These are phyloP conservation scores for Penicillium digitatum DNA, from an alignment of 2,329 filamentous ascomycete species.

Conservation along the genomic window DNA sequence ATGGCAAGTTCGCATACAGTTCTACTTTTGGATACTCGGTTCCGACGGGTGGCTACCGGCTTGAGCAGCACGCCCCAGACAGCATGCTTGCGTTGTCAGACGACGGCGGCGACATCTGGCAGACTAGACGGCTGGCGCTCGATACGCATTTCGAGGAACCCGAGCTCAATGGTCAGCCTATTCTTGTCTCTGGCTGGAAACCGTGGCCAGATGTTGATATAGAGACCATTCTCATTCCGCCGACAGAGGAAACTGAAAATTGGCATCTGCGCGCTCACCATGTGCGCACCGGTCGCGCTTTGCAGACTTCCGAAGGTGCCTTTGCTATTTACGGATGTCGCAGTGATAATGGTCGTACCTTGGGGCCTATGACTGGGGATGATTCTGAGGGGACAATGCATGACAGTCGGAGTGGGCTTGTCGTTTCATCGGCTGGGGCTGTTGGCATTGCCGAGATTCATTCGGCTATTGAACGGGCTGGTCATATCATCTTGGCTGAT, in stretches of 20 bases:
- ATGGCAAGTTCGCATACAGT: conserved; percentile 73
- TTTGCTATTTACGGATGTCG: conserved; percentile 66
- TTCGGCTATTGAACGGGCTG: conserved; percentile 44
- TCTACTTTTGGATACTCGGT: conserved; percentile 74
- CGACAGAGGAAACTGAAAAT: conserved; percentile 31
- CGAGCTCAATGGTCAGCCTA: conserved; percentile 46
- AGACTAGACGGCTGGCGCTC: conserved; percentile 65
- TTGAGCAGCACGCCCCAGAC: conserved; percentile 73
- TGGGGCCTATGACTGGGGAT: conserved; percentile 43
- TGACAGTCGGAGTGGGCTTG: conserved; percentile 35
- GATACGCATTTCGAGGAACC: conserved; percentile 60
- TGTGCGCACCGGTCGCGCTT: conserved; percentile 47
- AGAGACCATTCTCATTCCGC: conserved; percentile 37
- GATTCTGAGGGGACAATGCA: conserved; percentile 44
- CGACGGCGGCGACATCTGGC: conserved; percentile 75
- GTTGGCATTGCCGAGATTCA: conserved; percentile 50
- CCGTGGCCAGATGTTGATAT: conserved; percentile 60
- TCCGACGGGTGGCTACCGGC: conserved; percentile 68
- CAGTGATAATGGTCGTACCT: conserved; percentile 55
- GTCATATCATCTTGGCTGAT: conserved; percentile 68
- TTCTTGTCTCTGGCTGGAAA: conserved; percentile 66
- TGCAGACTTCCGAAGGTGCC: conserved; percentile 69
- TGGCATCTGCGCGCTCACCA: conserved; percentile 41
- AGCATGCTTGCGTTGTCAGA: conserved; percentile 73
- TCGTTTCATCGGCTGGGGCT: conserved; percentile 48